Evolutionary conservation across 768 basidiomycete genomes (phyloP).

Genomic region (Boletus rufocinnamomeus): DNA sequence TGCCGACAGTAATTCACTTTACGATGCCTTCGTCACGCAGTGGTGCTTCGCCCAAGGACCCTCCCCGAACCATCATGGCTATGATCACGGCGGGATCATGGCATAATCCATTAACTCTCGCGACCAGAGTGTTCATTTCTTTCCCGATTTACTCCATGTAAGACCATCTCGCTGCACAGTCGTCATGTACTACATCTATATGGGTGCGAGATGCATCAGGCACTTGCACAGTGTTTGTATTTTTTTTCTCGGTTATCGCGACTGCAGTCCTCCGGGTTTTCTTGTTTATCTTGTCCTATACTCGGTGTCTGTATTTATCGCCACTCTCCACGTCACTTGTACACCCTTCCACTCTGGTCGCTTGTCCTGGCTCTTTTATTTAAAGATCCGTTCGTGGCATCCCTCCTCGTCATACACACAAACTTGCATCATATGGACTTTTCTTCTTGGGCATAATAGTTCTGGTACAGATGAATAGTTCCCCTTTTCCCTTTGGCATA

Average conservation of each 20-base stretch:
- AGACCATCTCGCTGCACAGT: not conserved
- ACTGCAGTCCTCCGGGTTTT: not conserved
- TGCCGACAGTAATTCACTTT: constrained; percentile 38
- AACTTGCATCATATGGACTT: not conserved
- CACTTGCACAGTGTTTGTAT: constrained; percentile 1
- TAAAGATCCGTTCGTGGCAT: not conserved
- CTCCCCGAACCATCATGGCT: constrained; percentile 26
- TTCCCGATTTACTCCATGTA: not conserved
- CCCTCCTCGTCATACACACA: not conserved
- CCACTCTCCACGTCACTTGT: not conserved
- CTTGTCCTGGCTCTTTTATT: not conserved
- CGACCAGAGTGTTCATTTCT: not conserved
- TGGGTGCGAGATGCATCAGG: not conserved
- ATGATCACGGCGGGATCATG: constrained; percentile 21
- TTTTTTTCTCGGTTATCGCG: not conserved
- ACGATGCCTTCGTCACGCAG: constrained; percentile 62
- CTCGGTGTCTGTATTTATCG: constrained; percentile 2
- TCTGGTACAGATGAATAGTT: not conserved
- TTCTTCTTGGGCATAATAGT: not conserved
- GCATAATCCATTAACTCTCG: constrained; percentile 5
- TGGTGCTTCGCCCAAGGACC: constrained; percentile 67
- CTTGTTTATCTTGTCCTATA: not conserved
- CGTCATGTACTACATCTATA: not conserved
- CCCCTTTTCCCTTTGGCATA: not conserved
- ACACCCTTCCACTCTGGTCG: not conserved